These are phyloP conservation scores for Penicillium cosmopolitanum DNA, from an alignment of 495 filamentous ascomycete genomes.

Conservation along the genomic window DNA sequence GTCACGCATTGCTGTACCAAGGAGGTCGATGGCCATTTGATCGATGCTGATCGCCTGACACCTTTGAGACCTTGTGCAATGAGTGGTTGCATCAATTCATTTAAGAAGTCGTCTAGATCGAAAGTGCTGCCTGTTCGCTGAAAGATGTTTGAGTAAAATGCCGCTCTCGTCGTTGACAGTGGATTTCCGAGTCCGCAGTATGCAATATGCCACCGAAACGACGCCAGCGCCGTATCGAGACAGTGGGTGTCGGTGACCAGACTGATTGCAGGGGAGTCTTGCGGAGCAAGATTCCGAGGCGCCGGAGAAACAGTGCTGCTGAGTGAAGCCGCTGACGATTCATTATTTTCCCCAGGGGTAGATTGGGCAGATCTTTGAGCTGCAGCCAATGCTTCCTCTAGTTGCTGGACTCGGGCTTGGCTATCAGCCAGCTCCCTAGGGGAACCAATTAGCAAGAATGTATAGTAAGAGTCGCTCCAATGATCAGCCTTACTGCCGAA, in stretches of 20 bases:
- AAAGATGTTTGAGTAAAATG: conserved; percentile 25
- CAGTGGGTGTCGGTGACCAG: conserved; percentile 21
- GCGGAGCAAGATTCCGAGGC: background rate
- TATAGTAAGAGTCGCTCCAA: background rate
- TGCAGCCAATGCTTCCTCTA: conserved; percentile 22
- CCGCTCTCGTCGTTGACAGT: conserved; percentile 20
- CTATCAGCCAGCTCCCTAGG: conserved; percentile 29
- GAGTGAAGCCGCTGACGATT: conserved; percentile 6
- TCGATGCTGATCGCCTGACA: conserved; percentile 1
- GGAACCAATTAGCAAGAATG: conserved; percentile 8
- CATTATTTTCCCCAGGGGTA: conserved; percentile 3
- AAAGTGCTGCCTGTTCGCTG: conserved; percentile 23
- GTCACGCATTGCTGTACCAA: conserved; percentile 27
- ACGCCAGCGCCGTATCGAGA: conserved; percentile 26
- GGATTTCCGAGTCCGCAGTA: conserved; percentile 28
- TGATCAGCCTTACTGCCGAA: conserved; percentile 26
- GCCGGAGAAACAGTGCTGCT: conserved; percentile 11
- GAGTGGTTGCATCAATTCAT: conserved; percentile 20
- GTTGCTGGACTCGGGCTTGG: conserved; percentile 25
- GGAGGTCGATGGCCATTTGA: conserved; percentile 23
- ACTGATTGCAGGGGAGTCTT: background rate
- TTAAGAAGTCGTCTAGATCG: conserved; percentile 28
- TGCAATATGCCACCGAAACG: conserved; percentile 28
- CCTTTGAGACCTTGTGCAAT: conserved; percentile 7
- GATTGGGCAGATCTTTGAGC: background rate